Evolutionary conservation across 768 basidiomycete genomes (phyloP).

Genomic region (Tephrocybe sp.): DNA sequence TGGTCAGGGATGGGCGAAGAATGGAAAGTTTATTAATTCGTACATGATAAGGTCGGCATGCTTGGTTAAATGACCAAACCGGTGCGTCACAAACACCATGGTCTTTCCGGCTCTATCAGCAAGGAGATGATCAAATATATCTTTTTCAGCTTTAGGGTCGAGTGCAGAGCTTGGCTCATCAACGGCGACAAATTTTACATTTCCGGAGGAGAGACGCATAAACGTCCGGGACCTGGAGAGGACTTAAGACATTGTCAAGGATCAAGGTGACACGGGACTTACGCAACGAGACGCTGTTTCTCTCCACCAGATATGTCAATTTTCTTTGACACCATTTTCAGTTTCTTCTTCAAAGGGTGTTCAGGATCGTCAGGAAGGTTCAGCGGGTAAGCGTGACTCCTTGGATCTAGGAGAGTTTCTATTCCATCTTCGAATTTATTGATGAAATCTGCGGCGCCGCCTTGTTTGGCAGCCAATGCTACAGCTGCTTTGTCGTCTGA

Average conservation of each 20-base stretch:
- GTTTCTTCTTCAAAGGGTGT: conserved; percentile 18
- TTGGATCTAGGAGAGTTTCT: conserved; percentile 21
- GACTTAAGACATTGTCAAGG: background rate
- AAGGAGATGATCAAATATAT: conserved; percentile 34
- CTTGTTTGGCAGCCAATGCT: conserved; percentile 28
- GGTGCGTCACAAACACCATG: conserved; percentile 38
- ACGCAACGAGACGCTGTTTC: conserved; percentile 29
- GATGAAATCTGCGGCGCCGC: conserved; percentile 24
- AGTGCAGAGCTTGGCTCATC: conserved; percentile 52
- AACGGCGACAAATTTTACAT: conserved; percentile 37
- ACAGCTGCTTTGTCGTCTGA: conserved; percentile 21
- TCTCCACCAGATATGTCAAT: conserved; percentile 26
- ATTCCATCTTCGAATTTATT: conserved; percentile 17
- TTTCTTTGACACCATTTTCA: conserved; percentile 18
- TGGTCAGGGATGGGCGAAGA: background rate
- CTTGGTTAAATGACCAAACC: conserved; percentile 37
- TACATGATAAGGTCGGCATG: conserved; percentile 38
- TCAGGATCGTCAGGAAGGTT: conserved; percentile 18
- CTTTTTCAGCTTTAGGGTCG: conserved; percentile 43
- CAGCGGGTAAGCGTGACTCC: background rate
- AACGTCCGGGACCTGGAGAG: conserved; percentile 27
- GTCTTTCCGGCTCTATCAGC: conserved; percentile 34
- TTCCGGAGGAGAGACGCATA: conserved; percentile 27
- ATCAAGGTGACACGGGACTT: conserved; percentile 6
- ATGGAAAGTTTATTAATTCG: background rate